Conservation (phyloP, 2,329 filamentous ascomycete species). For the Dactylellina sp. region DNA sequence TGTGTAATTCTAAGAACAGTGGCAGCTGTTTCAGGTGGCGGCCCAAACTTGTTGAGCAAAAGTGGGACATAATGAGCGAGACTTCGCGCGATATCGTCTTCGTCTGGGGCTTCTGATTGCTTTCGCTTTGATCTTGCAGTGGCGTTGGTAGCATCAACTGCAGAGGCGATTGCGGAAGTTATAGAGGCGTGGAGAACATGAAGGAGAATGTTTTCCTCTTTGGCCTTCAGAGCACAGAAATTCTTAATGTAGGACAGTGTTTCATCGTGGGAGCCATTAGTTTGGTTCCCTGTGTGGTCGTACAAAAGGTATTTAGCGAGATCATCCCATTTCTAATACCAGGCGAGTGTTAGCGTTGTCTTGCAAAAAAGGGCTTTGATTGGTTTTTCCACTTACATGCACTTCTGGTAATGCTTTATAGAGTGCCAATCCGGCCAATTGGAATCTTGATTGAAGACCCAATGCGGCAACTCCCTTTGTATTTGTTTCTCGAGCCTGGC, state of each 20-base stretch:
- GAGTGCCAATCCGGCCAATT: slow-evolving; percentile 45
- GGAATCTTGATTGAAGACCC: slow-evolving; percentile 53
- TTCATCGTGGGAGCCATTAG: slow-evolving; percentile 65
- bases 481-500: slow-evolving; percentile 62
- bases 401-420: slow-evolving; percentile 51
- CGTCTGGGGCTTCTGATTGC: slow-evolving; percentile 53
- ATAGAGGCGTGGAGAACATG: slow-evolving; percentile 79
- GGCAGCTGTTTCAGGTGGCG: slow-evolving; percentile 85
- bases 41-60: slow-evolving; percentile 91
- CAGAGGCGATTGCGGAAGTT: slow-evolving; percentile 30
- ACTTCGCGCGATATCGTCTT: slow-evolving; percentile 59
- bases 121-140: slow-evolving; percentile 49
- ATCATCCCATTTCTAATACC: slow-evolving; percentile 79
- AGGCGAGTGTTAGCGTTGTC: slow-evolving; percentile 19
- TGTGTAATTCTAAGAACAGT: slow-evolving; percentile 87
- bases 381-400: slow-evolving; percentile 31
- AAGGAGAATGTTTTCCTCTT: slow-evolving; percentile 85
- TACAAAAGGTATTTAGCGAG: slow-evolving; percentile 90
- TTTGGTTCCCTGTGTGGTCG: slow-evolving; percentile 78
- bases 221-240: slow-evolving; percentile 77
- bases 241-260: slow-evolving; percentile 73
- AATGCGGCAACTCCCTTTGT: slow-evolving; percentile 59
- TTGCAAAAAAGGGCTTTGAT: background rate
- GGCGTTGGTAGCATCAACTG: slow-evolving; percentile 33
- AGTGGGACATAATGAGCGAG: slow-evolving; percentile 83